These are phyloP conservation scores for Aspergillus vadensis DNA, from an alignment of 2,329 filamentous ascomycete genomes.

Conservation along the genomic window DNA sequence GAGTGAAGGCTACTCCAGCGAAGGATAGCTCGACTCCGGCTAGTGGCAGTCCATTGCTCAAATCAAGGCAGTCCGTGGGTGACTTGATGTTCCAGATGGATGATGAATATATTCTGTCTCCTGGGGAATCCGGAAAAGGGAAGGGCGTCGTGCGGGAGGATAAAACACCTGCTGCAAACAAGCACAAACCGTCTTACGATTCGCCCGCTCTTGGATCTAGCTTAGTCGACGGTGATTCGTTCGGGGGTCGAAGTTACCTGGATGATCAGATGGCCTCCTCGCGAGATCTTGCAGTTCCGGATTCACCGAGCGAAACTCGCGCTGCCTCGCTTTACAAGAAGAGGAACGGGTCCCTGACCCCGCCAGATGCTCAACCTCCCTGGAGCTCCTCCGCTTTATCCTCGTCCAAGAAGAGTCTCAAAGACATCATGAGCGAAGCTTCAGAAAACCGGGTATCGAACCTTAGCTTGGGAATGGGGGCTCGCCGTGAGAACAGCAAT, in stretches of 20 bases:
- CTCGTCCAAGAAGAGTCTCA: constrained; percentile 69
- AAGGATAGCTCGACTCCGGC: constrained; percentile 48
- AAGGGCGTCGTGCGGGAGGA: constrained; percentile 30
- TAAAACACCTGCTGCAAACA: constrained; percentile 19
- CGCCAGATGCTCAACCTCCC: constrained; percentile 43
- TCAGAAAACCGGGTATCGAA: constrained; percentile 55
- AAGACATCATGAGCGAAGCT: constrained; percentile 71
- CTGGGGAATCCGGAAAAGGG: constrained; percentile 31
- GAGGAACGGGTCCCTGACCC: constrained; percentile 27
- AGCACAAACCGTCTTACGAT: constrained; percentile 25
- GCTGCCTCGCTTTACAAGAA: constrained; percentile 25
- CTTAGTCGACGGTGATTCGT: constrained; percentile 28
- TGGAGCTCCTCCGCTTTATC: constrained; percentile 59
- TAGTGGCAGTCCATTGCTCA: constrained; percentile 66
- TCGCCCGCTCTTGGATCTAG: constrained; percentile 31
- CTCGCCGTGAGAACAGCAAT: constrained; percentile 45
- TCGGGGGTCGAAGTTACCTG: constrained; percentile 29
- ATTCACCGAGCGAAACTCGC: constrained; percentile 30
- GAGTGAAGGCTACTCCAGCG: constrained; percentile 44
- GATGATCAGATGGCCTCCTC: constrained; percentile 34
- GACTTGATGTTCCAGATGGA: constrained; percentile 97
- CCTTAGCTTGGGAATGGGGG: constrained; percentile 54
- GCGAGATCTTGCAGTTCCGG: constrained; percentile 18
- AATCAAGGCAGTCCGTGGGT: constrained; percentile 65
- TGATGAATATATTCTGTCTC: constrained; percentile 59